Evolutionary conservation across 768 basidiomycete species (phyloP).

Genomic region (Hypholoma sublateritium): DNA sequence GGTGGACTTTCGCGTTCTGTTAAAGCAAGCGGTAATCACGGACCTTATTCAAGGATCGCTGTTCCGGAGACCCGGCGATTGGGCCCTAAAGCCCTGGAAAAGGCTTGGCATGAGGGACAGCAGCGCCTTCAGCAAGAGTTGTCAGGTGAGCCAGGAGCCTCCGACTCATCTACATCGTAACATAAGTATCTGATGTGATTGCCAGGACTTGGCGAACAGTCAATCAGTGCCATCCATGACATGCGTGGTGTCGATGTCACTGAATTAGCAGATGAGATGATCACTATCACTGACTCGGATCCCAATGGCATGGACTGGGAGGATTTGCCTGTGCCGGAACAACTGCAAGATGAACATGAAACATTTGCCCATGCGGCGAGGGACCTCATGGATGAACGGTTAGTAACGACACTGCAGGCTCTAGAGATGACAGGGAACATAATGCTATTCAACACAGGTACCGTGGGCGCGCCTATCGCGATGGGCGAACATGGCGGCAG

Average conservation of each 20-base stretch:
- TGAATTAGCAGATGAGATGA: background rate
- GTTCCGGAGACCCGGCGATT: background rate
- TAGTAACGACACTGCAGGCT: background rate
- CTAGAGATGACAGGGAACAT: background rate
- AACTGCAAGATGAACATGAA: background rate
- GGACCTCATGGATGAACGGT: background rate
- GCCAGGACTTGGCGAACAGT: background rate
- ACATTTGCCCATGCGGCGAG: background rate
- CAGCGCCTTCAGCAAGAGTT: background rate
- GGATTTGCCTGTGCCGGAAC: background rate
- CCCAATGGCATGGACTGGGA: background rate
- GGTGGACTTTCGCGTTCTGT: background rate
- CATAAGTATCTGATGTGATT: background rate
- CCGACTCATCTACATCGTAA: background rate
- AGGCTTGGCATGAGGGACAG: background rate
- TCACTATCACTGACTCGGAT: background rate
- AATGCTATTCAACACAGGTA: background rate
- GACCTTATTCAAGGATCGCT: background rate
- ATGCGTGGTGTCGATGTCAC: background rate
- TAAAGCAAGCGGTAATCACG: background rate
- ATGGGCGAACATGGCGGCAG: background rate
- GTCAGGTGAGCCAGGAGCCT: too few relatives aligned
- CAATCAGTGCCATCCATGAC: background rate
- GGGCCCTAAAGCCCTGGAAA: background rate
- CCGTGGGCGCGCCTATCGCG: background rate